Conservation (phyloP, 192 early-diverging fungal genomes). For the Jimgerdemannia flammicorona region DNA sequence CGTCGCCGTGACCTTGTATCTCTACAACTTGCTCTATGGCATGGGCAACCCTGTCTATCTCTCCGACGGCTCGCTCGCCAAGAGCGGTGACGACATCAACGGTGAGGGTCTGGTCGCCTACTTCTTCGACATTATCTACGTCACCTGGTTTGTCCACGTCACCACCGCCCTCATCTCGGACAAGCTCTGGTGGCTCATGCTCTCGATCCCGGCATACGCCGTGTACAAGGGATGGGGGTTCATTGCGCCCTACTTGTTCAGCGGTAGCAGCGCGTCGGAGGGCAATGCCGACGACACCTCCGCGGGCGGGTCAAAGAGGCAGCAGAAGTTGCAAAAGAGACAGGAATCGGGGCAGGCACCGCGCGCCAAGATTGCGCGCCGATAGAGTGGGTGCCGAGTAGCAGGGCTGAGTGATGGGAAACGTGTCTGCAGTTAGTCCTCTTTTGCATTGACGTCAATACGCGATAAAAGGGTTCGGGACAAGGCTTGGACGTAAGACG, state of each 20-base stretch:
- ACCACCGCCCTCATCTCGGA: conserved; percentile 54
- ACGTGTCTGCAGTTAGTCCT: too few species aligned
- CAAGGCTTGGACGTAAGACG: too few species aligned
- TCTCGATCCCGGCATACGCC: neutral
- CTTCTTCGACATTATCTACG: conserved; percentile 83
- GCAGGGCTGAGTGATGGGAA: too few species aligned
- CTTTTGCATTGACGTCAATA: too few species aligned
- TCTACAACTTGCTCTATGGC: conserved; percentile 44
- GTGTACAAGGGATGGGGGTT: neutral
- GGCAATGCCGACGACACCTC: neutral
- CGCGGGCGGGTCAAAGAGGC: neutral
- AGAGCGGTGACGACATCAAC: conserved; percentile 49
- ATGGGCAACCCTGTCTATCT: conserved; percentile 43
- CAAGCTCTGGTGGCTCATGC: conserved; percentile 43
- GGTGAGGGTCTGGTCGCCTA: conserved; percentile 57
- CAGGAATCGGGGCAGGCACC: neutral
- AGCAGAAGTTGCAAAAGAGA: neutral
- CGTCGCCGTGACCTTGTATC: conserved; percentile 39
- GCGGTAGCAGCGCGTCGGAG: neutral
- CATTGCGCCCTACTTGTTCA: neutral
- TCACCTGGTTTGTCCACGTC: conserved; percentile 76
- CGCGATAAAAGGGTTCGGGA: too few species aligned
- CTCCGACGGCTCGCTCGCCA: conserved; percentile 30
- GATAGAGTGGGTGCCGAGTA: neutral
- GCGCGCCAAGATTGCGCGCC: neutral